Base-by-base conservation (phyloP, 2,329 filamentous ascomycete species). In the Aspergillaceae sp. region DNA sequence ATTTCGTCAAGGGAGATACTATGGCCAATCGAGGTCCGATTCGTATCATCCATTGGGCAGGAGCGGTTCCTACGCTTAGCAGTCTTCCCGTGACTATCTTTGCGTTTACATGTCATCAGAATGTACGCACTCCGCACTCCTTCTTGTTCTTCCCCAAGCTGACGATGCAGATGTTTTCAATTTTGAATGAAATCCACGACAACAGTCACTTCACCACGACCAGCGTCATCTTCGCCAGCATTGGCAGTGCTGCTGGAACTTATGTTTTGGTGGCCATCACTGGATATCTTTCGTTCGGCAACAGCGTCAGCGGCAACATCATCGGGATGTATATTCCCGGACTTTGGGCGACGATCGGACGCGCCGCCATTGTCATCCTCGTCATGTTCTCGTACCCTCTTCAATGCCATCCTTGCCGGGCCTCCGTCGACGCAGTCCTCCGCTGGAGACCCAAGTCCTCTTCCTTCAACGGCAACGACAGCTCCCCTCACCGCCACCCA, bases 31-130 rank as follows among this genome's bases (percentile, higher is more conserved):
- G 87, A 44, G 84, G 87, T 8, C 78, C 83, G 7, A 80, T 98
- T 49, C 80, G 86, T 42, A 71, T 88, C 29, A 75, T 96, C 51
- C 72, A 79, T 51, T 95, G 88, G 84, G 84, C 82, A 38, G 87
- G 91, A 5, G 76, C 87, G 3, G 75, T 94, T 7, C 79, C 85
- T 33, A 83, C 86, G 5, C 74, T 98, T 44, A 88, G 87, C 56
- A 90, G 86, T 51, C 80, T 98, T 53, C 92, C 92, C 0, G 89
- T 98, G 44, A 90, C 97, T 47, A 87, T 98, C 2, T 98, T 98
- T 74, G 92, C 91, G n/a, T 98, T 97, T 65, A 98, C 92, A 1
- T 98, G 92, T 65, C 92, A 98, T 67, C 92, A 98, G 62, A 98
- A 98, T 64, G 87, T 92, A 71, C 54, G 80, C 8, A 19, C 1